Evolutionary conservation across 2,329 filamentous ascomycete species (phyloP).

Genomic region (Stemphylium lycopersici): DNA sequence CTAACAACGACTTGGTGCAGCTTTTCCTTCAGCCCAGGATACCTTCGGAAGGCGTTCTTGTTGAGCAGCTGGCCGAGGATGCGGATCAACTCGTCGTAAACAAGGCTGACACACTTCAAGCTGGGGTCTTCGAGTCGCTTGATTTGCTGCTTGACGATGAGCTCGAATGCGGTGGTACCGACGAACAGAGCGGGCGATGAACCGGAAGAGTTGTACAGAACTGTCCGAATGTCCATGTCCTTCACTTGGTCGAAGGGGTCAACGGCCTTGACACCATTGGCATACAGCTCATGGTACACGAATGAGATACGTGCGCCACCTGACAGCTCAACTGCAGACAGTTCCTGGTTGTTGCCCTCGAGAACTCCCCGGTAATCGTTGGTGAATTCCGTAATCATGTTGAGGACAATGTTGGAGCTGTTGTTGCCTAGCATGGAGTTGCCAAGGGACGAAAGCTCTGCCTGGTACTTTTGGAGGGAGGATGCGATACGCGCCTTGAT

Average conservation of each 20-base stretch:
- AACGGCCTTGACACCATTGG: slow-evolving; percentile 95
- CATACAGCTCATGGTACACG: slow-evolving; percentile 98
- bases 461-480: slow-evolving; percentile 87
- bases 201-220: slow-evolving; percentile 98
- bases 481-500: slow-evolving; percentile 97
- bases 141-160: slow-evolving; percentile 99
- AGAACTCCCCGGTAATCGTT: slow-evolving; percentile 96
- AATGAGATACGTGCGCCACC: slow-evolving; percentile 98
- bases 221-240: slow-evolving; percentile 95
- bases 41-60: slow-evolving; percentile 89
- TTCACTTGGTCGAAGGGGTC: slow-evolving; percentile 98
- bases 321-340: slow-evolving; percentile 92
- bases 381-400: slow-evolving; percentile 98
- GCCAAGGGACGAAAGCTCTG: slow-evolving; percentile 81
- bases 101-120: slow-evolving; percentile 94
- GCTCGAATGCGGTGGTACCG: slow-evolving; percentile 95
- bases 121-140: slow-evolving; percentile 95
- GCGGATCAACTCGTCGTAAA: slow-evolving; percentile 96
- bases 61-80: slow-evolving; percentile 88
- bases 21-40: slow-evolving; percentile 95
- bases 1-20: slow-evolving; percentile 88
- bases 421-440: slow-evolving; percentile 98
- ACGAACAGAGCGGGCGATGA: slow-evolving; percentile 96
- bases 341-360: slow-evolving; percentile 94
- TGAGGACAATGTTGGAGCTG: slow-evolving; percentile 93